A percentile compares a stretch with the other conserved stretches of the same genome.
Evolutionary conservation across 179 eudicot species (phyloP).

Genomic region (Monotropa hypopitys): DNA sequence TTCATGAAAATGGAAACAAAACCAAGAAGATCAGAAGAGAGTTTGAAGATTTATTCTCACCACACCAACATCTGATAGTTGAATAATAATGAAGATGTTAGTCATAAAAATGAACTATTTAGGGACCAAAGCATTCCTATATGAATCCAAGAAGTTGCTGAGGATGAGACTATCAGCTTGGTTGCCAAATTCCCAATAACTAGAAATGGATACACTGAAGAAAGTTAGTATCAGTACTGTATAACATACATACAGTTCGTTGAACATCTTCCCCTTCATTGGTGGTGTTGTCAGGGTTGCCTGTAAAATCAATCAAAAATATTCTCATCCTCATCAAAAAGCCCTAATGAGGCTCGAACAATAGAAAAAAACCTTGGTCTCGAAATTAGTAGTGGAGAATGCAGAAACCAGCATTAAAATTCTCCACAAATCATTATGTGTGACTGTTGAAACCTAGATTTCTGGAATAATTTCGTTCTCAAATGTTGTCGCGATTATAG

Average conservation of each 20-base stretch:
- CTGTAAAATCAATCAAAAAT: constrained; percentile 10
- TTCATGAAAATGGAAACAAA: background rate
- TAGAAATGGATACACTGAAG: constrained; percentile 52
- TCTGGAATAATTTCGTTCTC: constrained; percentile 4
- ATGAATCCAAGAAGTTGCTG: constrained; percentile 28
- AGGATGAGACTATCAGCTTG: constrained; percentile 32
- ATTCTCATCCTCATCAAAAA: background rate
- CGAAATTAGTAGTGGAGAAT: background rate
- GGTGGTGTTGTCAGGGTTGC: constrained; percentile 75
- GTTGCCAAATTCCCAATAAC: constrained; percentile 76
- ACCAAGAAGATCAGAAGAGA: background rate
- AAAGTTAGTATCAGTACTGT: constrained; percentile 31
- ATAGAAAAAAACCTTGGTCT: background rate
- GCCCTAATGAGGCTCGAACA: too few relatives aligned
- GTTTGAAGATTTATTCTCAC: constrained; percentile 8
- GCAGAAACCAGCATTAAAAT: background rate
- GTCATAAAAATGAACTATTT: constrained; percentile 50
- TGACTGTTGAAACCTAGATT: constrained; percentile 1
- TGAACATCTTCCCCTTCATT: constrained; percentile 69
- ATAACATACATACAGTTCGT: constrained; percentile 49
- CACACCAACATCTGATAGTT: constrained; percentile 53
- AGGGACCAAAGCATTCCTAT: constrained; percentile 32
- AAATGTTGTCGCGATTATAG: constrained; percentile 2
- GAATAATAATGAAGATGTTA: constrained; percentile 45
- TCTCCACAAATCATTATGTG: background rate